A percentile compares a stretch with the other conserved stretches of the same genome.
Conservation (phyloP, 2,329 filamentous ascomycete species). For the Salinomyces thailandicus region DNA sequence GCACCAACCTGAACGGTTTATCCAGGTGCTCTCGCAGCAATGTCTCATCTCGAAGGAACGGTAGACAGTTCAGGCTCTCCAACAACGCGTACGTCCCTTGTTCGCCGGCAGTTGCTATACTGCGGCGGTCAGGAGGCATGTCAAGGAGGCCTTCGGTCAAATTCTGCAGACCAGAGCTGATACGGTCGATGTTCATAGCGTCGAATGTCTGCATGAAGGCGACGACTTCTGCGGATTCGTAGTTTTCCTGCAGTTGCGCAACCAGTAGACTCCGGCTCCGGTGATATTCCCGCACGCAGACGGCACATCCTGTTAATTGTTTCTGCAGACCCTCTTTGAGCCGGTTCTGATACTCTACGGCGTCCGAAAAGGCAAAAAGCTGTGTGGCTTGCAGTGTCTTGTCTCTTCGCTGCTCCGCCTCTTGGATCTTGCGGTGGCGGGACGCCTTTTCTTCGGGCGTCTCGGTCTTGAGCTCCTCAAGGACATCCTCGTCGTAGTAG, state of each 20-base stretch:
- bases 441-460: slow-evolving; percentile 14
- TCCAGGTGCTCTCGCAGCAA: slow-evolving; percentile 57
- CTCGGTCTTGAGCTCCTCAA: slow-evolving; percentile 16
- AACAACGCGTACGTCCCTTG: slow-evolving; percentile 70
- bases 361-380: slow-evolving; percentile 39
- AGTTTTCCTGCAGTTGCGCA: slow-evolving; percentile 31
- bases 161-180: slow-evolving; percentile 32
- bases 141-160: slow-evolving; percentile 32
- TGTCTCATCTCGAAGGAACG: slow-evolving; percentile 54
- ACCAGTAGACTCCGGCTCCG: slow-evolving; percentile 33
- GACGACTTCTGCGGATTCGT: slow-evolving; percentile 35
- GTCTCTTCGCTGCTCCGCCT: slow-evolving; percentile 32
- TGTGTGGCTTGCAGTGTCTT: slow-evolving; percentile 32
- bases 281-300: slow-evolving; percentile 41
- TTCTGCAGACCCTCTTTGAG: slow-evolving; percentile 30
- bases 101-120: slow-evolving; percentile 41
- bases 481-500: slow-evolving; percentile 38
- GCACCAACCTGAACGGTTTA: slow-evolving; percentile 69
- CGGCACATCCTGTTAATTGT: slow-evolving; percentile 38
- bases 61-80: slow-evolving; percentile 75
- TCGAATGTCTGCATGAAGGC: slow-evolving; percentile 37
- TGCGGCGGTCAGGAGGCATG: slow-evolving; percentile 41
- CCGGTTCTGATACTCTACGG: slow-evolving; percentile 32
- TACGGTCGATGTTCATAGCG: slow-evolving; percentile 35
- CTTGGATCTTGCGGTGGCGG: slow-evolving; percentile 25